These are phyloP conservation scores for Colletotrichum lindemuthianum DNA, from an alignment of 2,329 filamentous ascomycete genomes.

Conservation along the genomic window DNA sequence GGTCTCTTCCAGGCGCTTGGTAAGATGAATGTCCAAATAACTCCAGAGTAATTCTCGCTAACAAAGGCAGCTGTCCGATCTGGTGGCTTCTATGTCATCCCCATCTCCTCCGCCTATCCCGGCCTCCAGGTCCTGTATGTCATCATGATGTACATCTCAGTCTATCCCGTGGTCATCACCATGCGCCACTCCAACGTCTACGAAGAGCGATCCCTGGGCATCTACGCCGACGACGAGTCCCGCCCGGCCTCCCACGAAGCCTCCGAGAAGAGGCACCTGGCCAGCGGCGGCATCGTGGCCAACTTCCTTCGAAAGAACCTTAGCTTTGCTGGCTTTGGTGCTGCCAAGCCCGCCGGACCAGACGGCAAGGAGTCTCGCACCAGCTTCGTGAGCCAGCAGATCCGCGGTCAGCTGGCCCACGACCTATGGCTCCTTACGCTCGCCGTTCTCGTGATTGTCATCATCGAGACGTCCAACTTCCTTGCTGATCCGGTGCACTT, in stretches of 20 bases:
- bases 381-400: conserved; percentile 64
- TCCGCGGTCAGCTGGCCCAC: conserved; percentile 72
- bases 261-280: conserved; percentile 39
- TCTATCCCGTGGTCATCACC: conserved; percentile 70
- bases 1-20: conserved; percentile 72
- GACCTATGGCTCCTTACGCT: conserved; percentile 74
- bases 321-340: conserved; percentile 57
- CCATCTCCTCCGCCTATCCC: conserved; percentile 65
- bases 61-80: conserved; percentile 65
- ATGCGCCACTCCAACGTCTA: conserved; percentile 78
- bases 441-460: conserved; percentile 67
- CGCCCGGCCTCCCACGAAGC: background rate
- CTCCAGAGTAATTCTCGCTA: background rate
- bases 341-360: conserved; percentile 35
- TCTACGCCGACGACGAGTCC: conserved; percentile 55
- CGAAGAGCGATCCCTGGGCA: conserved; percentile 73
- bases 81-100: conserved; percentile 73
- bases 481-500: conserved; percentile 60
- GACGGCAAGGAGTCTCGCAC: conserved; percentile 49
- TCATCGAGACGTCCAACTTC: conserved; percentile 68
- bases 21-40: conserved; percentile 42
- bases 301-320: conserved; percentile 16
- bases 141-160: conserved; percentile 74
- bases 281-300: conserved; percentile 43
- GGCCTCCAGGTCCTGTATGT: conserved; percentile 69